A percentile compares a stretch with the other conserved stretches of the same genome.
Evolutionary conservation across 2,329 filamentous ascomycete genomes (phyloP).

Genomic region (Talaromyces sp.): DNA sequence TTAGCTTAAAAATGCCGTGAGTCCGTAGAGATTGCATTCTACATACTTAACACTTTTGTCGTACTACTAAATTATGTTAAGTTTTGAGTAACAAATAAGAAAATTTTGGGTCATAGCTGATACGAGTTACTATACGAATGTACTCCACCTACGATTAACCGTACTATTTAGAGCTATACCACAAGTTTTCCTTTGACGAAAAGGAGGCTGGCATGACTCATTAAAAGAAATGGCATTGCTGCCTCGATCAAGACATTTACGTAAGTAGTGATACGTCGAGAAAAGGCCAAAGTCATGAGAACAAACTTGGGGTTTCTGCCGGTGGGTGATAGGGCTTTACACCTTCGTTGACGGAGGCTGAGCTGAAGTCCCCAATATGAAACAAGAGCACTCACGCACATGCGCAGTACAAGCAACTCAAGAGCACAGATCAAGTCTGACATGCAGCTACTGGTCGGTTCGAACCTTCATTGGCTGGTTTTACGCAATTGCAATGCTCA

Average conservation of each 20-base stretch:
- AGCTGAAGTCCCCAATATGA: not conserved
- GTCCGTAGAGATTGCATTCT: not conserved
- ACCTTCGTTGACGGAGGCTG: not conserved
- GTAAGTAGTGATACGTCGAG: not conserved
- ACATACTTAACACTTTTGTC: not conserved
- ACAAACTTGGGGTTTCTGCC: not conserved
- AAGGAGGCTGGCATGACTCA: not conserved
- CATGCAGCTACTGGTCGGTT: not conserved
- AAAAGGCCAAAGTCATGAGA: not conserved
- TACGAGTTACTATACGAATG: not conserved
- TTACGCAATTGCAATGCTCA: not conserved
- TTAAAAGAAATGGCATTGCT: not conserved
- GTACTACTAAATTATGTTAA: not conserved
- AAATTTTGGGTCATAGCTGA: not conserved
- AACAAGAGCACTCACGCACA: not conserved
- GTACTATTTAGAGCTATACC: not conserved
- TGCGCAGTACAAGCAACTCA: not conserved
- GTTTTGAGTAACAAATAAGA: not conserved
- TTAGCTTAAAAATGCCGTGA: not conserved
- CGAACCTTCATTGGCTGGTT: not conserved
- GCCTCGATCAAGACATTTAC: not conserved
- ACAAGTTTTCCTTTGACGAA: not conserved
- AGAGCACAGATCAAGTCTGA: not conserved
- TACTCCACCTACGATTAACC: not conserved
- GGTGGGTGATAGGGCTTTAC: not conserved